Evolutionary conservation across 441 rosid species (phyloP).

Genomic region (Euphorbia schlechtendalii): DNA sequence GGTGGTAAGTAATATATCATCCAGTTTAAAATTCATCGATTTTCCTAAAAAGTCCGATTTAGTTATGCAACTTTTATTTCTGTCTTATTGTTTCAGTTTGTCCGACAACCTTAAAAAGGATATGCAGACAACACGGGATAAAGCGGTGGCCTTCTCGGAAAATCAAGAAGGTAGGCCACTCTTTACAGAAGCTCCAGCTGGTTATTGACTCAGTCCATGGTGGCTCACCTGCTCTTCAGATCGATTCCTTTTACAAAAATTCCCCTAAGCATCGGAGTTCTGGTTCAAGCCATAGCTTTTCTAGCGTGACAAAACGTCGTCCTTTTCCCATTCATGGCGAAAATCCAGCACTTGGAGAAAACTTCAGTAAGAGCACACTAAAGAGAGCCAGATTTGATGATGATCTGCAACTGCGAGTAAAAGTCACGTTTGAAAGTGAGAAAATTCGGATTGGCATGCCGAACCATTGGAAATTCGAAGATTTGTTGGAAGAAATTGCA

Average conservation of each 20-base stretch:
- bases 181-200: constrained; percentile 70
- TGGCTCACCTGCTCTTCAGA: constrained; percentile 54
- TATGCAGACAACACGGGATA: constrained; percentile 88
- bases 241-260: constrained; percentile 55
- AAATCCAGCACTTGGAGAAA: constrained; percentile 28
- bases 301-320: constrained; percentile 44
- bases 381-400: constrained; percentile 42
- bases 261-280: constrained; percentile 71
- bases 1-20: constrained; percentile 69
- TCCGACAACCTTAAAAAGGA: constrained; percentile 91
- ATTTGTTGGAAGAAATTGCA: constrained; percentile 53
- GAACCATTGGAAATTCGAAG: constrained; percentile 36
- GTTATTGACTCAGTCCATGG: constrained; percentile 81
- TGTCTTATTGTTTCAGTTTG: constrained; percentile 58
- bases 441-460: constrained; percentile 62
- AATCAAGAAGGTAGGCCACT: constrained; percentile 86
- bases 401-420: constrained; percentile 52
- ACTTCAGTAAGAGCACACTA: constrained; percentile 16
- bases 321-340: constrained; percentile 19
- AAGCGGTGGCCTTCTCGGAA: constrained; percentile 90
- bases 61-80: neutral
- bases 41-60: neutral
- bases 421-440: constrained; percentile 55
- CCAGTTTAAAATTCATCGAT: too few species aligned
- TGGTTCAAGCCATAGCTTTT: constrained; percentile 63